phyloP scores from a whole-genome alignment of 73 alveolate species.

The Paramecium pentaurelia region DNA sequence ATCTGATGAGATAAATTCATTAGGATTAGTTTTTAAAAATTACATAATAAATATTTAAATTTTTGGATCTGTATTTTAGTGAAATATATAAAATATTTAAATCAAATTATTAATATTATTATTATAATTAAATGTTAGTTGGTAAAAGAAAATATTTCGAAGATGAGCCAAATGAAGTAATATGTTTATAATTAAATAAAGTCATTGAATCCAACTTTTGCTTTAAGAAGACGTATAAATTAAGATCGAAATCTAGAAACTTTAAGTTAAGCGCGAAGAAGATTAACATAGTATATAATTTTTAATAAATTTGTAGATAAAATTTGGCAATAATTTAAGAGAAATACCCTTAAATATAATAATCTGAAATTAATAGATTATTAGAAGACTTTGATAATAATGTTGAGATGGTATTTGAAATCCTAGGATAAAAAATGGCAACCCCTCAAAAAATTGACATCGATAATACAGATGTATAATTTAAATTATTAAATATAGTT shows the following conservation, averaged over 20 bases:
- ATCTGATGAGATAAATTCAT: neutral
- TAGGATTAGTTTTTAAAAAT: neutral
- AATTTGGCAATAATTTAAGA: neutral
- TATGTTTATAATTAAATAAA: neutral
- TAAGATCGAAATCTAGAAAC: neutral
- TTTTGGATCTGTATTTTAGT: neutral
- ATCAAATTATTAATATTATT: neutral
- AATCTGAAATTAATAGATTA: neutral
- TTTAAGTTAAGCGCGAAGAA: neutral
- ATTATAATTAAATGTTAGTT: neutral
- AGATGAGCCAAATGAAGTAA: conserved; percentile 14
- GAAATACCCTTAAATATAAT: neutral
- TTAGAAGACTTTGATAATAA: conserved; percentile 12
- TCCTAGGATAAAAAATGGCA: neutral
- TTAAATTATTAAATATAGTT: neutral
- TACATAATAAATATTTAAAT: neutral
- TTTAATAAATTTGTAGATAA: neutral
- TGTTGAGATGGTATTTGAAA: conserved; percentile 17
- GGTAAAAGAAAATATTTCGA: conserved; percentile 26
- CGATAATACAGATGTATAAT: neutral
- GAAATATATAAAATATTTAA: neutral
- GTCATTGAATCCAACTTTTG: neutral
- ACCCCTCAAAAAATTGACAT: neutral
- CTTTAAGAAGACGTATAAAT: neutral
- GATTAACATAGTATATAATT: neutral